phyloP scores from a whole-genome alignment of 2,329 filamentous ascomycete species.

The Colletotrichum lupini region DNA sequence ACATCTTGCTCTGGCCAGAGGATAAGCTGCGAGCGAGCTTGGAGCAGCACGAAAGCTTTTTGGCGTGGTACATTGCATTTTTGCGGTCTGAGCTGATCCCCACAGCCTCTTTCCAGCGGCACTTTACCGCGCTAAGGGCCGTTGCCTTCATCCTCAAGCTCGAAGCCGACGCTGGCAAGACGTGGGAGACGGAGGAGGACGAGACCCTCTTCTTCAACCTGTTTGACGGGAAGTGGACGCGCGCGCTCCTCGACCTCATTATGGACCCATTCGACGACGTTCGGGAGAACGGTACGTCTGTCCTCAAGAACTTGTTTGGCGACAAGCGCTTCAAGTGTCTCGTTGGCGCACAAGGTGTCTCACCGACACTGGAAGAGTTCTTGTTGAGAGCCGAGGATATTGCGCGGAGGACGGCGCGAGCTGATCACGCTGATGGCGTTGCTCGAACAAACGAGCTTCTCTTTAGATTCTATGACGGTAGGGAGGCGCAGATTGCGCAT shows the following conservation, averaged over 20 bases:
- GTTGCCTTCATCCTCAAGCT: constrained; percentile 75
- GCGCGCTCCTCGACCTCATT: constrained; percentile 80
- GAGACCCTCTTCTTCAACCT: constrained; percentile 53
- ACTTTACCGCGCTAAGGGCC: constrained; percentile 82
- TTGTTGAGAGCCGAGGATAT: constrained; percentile 64
- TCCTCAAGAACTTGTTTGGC: constrained; percentile 62
- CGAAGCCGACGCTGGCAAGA: constrained; percentile 67
- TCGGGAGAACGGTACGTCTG: constrained; percentile 65
- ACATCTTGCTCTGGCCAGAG: constrained; percentile 51
- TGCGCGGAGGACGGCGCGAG: constrained; percentile 79
- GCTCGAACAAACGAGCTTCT: constrained; percentile 80
- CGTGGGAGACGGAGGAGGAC: constrained; percentile 52
- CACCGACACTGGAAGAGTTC: constrained; percentile 56
- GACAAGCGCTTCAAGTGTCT: constrained; percentile 46
- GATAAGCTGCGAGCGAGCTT: constrained; percentile 52
- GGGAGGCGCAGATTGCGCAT: constrained; percentile 59
- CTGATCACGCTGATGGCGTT: constrained; percentile 92
- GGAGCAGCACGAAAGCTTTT: constrained; percentile 69
- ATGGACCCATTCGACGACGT: constrained; percentile 96
- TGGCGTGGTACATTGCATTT: constrained; percentile 81
- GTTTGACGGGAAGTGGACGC: constrained; percentile 63
- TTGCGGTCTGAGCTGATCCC: constrained; percentile 79
- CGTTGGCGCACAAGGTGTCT: constrained; percentile 18
- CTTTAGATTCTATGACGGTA: constrained; percentile 64
- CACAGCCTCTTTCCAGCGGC: constrained; percentile 89